These are phyloP conservation scores for Mycena rosella DNA, from an alignment of 768 basidiomycete genomes.

Conservation along the genomic window DNA sequence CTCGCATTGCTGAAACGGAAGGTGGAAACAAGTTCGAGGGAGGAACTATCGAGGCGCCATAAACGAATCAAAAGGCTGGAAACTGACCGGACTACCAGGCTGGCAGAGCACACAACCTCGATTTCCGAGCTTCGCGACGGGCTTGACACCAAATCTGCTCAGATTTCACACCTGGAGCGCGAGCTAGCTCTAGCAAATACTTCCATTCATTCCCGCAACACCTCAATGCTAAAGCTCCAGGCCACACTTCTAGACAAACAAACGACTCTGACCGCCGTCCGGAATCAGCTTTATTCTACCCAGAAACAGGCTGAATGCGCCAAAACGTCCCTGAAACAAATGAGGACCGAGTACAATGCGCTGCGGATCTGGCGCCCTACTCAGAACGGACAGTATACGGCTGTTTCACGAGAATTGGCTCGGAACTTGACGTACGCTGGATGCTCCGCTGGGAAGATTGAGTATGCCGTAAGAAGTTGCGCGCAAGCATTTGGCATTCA, in stretches of 20 bases:
- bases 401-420: background rate
- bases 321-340: background rate
- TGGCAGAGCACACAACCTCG: background rate
- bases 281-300: background rate
- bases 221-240: too few relatives aligned
- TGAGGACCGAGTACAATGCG: background rate
- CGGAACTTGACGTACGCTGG: constrained; percentile 1
- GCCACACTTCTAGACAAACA: too few relatives aligned
- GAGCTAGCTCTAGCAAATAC: too few relatives aligned
- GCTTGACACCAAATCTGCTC: background rate
- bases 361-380: background rate
- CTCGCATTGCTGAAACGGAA: background rate
- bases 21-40: background rate
- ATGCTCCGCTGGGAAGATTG: constrained; percentile 8
- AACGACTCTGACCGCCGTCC: background rate
- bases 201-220: too few relatives aligned
- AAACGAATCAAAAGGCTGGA: constrained; percentile 8
- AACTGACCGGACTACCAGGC: background rate
- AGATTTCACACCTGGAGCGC: too few relatives aligned
- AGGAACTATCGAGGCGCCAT: background rate
- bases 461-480: background rate
- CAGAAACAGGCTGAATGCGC: background rate
- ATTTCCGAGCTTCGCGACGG: background rate
- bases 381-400: background rate
- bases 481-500: constrained; percentile 7